Evolutionary conservation across 176 grass and related monocot genomes (phyloP).

Genomic region (Juncus effusus): DNA sequence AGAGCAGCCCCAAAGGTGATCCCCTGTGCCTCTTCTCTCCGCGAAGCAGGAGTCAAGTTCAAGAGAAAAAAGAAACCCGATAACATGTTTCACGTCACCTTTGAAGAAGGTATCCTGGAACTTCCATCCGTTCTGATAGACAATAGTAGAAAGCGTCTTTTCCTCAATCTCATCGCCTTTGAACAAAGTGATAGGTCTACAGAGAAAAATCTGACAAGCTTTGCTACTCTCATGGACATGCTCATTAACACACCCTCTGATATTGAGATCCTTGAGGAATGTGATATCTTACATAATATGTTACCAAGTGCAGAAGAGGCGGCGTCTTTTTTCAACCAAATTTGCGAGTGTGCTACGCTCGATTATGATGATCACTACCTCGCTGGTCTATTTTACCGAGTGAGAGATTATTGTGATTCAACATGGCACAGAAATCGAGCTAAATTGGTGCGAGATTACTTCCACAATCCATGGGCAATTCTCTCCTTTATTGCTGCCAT

Average conservation of each 20-base stretch:
- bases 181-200: background rate
- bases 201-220: constrained; percentile 8
- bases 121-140: constrained; percentile 1
- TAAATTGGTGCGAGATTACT: constrained; percentile 14
- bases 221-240: constrained; percentile 8
- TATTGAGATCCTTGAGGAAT: background rate
- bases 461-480: background rate
- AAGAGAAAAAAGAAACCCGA: background rate
- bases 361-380: constrained; percentile 8
- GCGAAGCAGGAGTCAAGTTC: background rate
- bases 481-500: constrained; percentile 5
- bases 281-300: background rate
- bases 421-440: background rate
- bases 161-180: constrained; percentile 11
- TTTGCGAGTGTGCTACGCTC: background rate
- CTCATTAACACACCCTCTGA: background rate
- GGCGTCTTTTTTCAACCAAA: background rate
- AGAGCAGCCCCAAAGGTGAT: constrained; percentile 4
- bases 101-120: background rate
- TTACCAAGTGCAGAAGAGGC: constrained; percentile 8
- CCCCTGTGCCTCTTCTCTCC: background rate
- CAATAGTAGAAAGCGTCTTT: constrained; percentile 6
- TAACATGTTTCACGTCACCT: background rate
- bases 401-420: background rate
- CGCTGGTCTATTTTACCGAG: background rate